Percentiles rank a stretch among this genome's conserved stretches.
phyloP scores from a whole-genome alignment of 2,329 filamentous ascomycete species.

The Xylariaceae sp. region DNA sequence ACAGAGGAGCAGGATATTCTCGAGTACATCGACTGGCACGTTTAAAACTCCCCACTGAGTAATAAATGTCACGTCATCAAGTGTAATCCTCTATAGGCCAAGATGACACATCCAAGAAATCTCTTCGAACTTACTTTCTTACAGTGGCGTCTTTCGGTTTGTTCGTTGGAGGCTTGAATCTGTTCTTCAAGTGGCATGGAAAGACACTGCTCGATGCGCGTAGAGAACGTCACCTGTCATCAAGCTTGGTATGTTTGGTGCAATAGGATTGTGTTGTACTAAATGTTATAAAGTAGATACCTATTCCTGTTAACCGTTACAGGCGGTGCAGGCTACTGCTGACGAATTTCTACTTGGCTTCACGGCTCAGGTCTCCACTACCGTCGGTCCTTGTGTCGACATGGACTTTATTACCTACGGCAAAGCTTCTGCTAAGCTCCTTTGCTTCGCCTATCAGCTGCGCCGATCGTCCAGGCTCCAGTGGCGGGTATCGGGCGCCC shows the following conservation, averaged over 20 bases:
- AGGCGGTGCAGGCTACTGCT: conserved; percentile 36
- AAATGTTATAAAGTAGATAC: background rate
- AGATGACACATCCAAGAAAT: background rate
- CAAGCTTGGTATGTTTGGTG: background rate
- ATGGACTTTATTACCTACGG: conserved; percentile 41
- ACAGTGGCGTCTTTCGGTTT: conserved; percentile 37
- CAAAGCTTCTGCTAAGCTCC: conserved; percentile 29
- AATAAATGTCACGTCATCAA: background rate
- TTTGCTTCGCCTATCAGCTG: conserved; percentile 36
- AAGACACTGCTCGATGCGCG: conserved; percentile 40
- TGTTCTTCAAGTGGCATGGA: conserved; percentile 41
- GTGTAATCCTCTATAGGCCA: too few relatives aligned
- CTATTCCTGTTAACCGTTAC: conserved; percentile 14
- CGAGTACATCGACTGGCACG: conserved; percentile 34
- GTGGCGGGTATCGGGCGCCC: conserved; percentile 39
- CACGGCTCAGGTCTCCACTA: conserved; percentile 33
- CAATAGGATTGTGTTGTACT: background rate
- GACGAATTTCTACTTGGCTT: conserved; percentile 33
- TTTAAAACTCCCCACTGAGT: conserved; percentile 44
- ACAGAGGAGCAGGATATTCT: conserved; percentile 38
- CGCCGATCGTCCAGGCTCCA: conserved; percentile 37
- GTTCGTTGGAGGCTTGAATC: conserved; percentile 37
- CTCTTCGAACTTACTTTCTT: conserved; percentile 28
- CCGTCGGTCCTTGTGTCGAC: conserved; percentile 35
- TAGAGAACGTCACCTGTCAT: conserved; percentile 40